Evolutionary conservation across 371 early-diverging fungal genomes (phyloP).

Genomic region (Haplosporangium sp.): DNA sequence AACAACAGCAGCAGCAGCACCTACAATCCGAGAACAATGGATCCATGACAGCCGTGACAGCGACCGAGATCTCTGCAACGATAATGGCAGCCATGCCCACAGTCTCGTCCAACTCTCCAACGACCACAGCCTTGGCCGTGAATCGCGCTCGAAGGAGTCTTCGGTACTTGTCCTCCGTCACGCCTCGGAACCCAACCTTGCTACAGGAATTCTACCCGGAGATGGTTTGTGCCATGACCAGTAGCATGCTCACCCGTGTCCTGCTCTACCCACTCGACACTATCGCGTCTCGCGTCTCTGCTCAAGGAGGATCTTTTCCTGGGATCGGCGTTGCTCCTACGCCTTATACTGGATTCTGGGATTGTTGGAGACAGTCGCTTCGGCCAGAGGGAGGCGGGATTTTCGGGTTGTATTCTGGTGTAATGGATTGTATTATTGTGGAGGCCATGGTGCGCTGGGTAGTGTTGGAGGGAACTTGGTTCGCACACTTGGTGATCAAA

Average conservation of each 20-base stretch:
- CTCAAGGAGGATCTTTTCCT: constrained; percentile 63
- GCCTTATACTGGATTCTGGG: constrained; percentile 61
- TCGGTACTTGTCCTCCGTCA: constrained; percentile 37
- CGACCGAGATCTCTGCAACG: constrained; percentile 48
- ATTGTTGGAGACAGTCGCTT: constrained; percentile 55
- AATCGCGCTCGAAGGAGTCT: constrained; percentile 30
- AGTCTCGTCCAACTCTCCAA: constrained; percentile 28
- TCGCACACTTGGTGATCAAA: constrained; percentile 45
- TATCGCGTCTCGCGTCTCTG: constrained; percentile 63
- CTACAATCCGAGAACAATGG: neutral
- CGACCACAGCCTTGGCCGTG: constrained; percentile 32
- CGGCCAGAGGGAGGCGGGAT: constrained; percentile 27
- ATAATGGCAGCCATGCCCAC: constrained; percentile 54
- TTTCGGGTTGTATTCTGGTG: constrained; percentile 39
- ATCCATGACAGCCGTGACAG: constrained; percentile 35
- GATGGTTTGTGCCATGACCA: constrained; percentile 66
- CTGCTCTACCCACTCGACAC: constrained; percentile 67
- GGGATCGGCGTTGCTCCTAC: constrained; percentile 49
- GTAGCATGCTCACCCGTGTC: constrained; percentile 63
- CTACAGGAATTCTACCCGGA: constrained; percentile 69
- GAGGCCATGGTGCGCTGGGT: constrained; percentile 54
- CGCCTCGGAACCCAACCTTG: constrained; percentile 46
- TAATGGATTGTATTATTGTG: constrained; percentile 43
- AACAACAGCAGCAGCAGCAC: constrained; percentile 21
- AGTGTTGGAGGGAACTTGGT: constrained; percentile 53